Evolutionary conservation across 805 yeast species (phyloP), one percentile per base, ranked within the genome.

Genomic region (Ogataea pilisensis): DNA sequence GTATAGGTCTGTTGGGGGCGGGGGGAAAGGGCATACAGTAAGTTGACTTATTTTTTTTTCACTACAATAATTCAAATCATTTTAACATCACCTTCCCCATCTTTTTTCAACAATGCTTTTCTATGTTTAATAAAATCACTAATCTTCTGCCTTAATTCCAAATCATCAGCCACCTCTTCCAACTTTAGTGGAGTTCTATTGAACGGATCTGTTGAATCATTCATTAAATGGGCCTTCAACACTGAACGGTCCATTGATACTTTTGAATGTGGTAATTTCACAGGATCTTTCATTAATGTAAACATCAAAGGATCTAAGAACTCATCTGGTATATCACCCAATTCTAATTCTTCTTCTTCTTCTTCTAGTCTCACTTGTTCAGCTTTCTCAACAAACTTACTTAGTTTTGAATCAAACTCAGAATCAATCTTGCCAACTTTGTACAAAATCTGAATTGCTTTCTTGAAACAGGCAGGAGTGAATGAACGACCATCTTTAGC

Each of bases 181-280:
- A 91, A 63, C 55, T 78, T 87, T 54, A 93, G 70, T 5, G 98
- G 98, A 68, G 80, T 74, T 64, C 99, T 80, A 64, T 91, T 93
- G 68, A 93, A 93, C 16, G 99, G 99, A 68, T 93, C 99, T 0
- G 96, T 93, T 1, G 95, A 78, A 65, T 93, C 98, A 66, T 91
- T 87, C 61, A 93, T 73, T 44, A 93, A 69, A 69, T 93, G 99
- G 3, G 96, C 86, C 58, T 89, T 91, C 53, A 93, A 85, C 2
- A 97, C 93, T 28, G 93, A 75, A 58, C 95, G 72, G 61, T 93
- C 99, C 53, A 93, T 87, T 36, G 81, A 78, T 16, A 90, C 78
- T 48, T 78, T 83, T 1, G 96, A 87, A 8, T 85, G 72, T 8
- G 99, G 99, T 53, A 93, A 72, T n/a, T 76, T 82, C 4, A 93